Base-by-base conservation (phyloP, 2,329 filamentous ascomycete genomes). In the Paracorniculantispora psalliotae region DNA sequence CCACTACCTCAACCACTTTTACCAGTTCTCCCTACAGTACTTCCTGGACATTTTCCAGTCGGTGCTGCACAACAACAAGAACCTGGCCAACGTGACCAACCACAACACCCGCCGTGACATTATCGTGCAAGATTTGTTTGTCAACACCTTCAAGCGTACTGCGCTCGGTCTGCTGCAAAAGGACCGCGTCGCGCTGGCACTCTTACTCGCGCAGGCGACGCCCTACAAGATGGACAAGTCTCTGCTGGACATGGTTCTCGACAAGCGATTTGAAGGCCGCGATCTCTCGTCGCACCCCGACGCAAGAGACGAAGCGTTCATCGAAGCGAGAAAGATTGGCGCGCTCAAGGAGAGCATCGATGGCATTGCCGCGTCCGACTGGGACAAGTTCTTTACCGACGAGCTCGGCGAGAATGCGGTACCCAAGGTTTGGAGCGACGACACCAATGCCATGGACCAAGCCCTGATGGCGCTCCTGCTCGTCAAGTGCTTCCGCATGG, bases 1-100 rank as follows among this genome's bases (percentile, higher is more conserved):
- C 60, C 93, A 97, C 74, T 96, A 97, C 71, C 87, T 99, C 72
- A 97, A 99, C 73, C 94, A 97, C 79, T 97, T 97, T 77, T 99
- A 99, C 75, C 96, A 97, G 72, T 99, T 99, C 81, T 99, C 94
- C 39, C 82, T 99, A 61, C 92, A 97, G 73, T 99, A 96, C 76
- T 99, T 99, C 77, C 84, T 96, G 58, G 90, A 97, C 71, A 99
- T 99, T 66, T 99, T 99, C 83, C 90, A 96, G 71, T 86, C 89
- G 6, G 94, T 99, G 8, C 81, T 99, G 41, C 89, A 89, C 66
- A 83, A 85, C 60, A 96, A 96, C 73, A 87, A 88, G 68, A 86
- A 85, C 61, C 79, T 94, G 54, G 82, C 83, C 21, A 81, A 79
- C 61, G 86, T 89, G 72, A 87, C 83, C 33, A 88, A 94, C 63